phyloP scores from a whole-genome alignment of 148 eudicot genomes.

The Fallopia convolvulus region DNA sequence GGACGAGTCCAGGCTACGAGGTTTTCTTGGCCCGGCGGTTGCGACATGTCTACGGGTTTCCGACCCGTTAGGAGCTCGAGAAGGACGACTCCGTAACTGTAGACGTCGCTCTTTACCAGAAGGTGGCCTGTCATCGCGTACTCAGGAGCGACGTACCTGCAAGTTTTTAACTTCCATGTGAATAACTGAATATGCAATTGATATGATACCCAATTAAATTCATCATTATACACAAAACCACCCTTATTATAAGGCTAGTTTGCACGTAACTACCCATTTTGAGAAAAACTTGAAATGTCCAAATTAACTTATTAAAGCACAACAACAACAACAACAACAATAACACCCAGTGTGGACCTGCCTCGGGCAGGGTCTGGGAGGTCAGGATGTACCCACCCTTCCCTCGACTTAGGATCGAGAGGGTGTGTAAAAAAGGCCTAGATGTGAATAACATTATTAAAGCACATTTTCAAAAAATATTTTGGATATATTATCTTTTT shows the following conservation, averaged over 20 bases:
- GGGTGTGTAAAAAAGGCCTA: too few species aligned
- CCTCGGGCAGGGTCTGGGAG: too few species aligned
- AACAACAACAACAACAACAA: too few species aligned
- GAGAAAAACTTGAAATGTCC: too few species aligned
- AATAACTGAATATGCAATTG: background rate
- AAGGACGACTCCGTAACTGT: conserved; percentile 94
- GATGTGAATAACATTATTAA: too few species aligned
- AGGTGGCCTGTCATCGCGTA: conserved; percentile 99
- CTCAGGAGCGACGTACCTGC: conserved; percentile 95
- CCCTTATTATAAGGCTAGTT: background rate
- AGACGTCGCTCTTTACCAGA: conserved; percentile 94
- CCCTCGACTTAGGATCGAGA: too few species aligned
- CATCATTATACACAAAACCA: background rate
- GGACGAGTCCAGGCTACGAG: conserved; percentile 88
- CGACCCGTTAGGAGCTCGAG: conserved; percentile 92
- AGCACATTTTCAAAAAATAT: background rate
- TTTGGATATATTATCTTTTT: background rate
- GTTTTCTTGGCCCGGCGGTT: conserved; percentile 80
- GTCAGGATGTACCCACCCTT: too few species aligned
- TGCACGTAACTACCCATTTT: background rate
- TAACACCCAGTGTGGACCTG: too few species aligned
- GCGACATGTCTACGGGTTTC: conserved; percentile 94
- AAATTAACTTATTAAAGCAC: background rate
- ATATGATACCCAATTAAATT: background rate
- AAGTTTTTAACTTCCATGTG: conserved; percentile 9